A percentile compares a stretch with the other conserved stretches of the same genome.
Conservation (phyloP, 2,329 filamentous ascomycete species). For the Bipolaris zeicola region DNA sequence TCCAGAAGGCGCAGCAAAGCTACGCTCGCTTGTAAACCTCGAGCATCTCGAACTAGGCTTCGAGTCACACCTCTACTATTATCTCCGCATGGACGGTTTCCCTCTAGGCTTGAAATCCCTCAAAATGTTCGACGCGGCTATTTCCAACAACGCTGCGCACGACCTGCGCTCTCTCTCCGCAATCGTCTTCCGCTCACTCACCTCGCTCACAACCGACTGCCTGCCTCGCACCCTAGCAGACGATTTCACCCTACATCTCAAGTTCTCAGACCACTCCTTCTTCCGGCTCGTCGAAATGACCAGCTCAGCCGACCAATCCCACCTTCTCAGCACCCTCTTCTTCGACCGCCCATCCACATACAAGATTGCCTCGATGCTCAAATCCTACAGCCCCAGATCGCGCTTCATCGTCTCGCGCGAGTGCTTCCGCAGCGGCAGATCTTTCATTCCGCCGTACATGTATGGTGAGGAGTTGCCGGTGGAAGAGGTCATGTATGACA, state of each 20-base stretch:
- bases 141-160: conserved; percentile 26
- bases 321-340: conserved; percentile 24
- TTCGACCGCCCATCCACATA: conserved; percentile 35
- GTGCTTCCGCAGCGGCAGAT: conserved; percentile 20
- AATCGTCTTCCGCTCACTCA: conserved; percentile 22
- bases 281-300: conserved; percentile 17
- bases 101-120: conserved; percentile 33
- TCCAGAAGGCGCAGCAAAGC: conserved; percentile 22
- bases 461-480: conserved; percentile 40
- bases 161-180: conserved; percentile 22
- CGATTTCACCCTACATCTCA: conserved; percentile 28
- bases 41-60: conserved; percentile 38
- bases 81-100: conserved; percentile 31
- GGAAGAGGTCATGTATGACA: conserved; percentile 38
- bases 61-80: conserved; percentile 34
- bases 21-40: conserved; percentile 33
- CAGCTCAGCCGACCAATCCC: conserved; percentile 15
- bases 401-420: conserved; percentile 33
- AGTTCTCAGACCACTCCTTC: conserved; percentile 27
- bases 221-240: conserved; percentile 17
- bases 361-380: conserved; percentile 30
- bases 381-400: conserved; percentile 21
- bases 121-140: conserved; percentile 34
- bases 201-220: conserved; percentile 23
- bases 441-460: conserved; percentile 45